A percentile compares a stretch with the other conserved stretches of the same genome.
These are phyloP conservation scores for Geoglossum glabrum DNA, from an alignment of 495 filamentous ascomycete species.

Conservation along the genomic window DNA sequence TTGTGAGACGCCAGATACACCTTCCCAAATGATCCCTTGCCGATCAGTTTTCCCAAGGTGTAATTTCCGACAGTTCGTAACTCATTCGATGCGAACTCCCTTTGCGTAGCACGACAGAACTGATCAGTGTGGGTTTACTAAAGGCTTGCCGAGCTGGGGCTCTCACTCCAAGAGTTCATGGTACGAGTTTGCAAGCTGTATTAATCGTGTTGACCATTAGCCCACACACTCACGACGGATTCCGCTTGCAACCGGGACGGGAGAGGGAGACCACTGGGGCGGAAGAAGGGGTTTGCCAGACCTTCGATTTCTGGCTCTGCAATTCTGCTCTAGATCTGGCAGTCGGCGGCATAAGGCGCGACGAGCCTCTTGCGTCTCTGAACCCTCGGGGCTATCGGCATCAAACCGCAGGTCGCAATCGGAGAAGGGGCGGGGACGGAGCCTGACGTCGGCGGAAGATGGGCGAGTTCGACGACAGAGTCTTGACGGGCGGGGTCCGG, in stretches of 20 bases:
- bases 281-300: conserved; percentile 19
- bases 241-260: too few species aligned
- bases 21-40: conserved; percentile 95
- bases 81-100: conserved; percentile 87
- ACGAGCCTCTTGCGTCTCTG: neutral
- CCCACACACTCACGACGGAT: neutral
- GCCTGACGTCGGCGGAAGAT: neutral
- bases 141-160: neutral
- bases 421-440: neutral
- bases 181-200: conserved; percentile 86
- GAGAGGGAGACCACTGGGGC: too few species aligned
- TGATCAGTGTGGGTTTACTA: conserved; percentile 8
- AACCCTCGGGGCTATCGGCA: neutral
- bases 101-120: conserved; percentile 19
- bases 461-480: neutral
- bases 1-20: conserved; percentile 94
- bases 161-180: conserved; percentile 85
- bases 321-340: conserved; percentile 64
- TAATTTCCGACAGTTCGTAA: conserved; percentile 88
- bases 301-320: conserved; percentile 87
- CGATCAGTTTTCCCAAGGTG: conserved; percentile 72
- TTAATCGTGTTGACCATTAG: neutral
- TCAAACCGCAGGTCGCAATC: neutral
- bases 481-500: neutral
- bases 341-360: conserved; percentile 9